phyloP scores from a whole-genome alignment of 2,329 filamentous ascomycete genomes.

The Neonectria neomacrospora region DNA sequence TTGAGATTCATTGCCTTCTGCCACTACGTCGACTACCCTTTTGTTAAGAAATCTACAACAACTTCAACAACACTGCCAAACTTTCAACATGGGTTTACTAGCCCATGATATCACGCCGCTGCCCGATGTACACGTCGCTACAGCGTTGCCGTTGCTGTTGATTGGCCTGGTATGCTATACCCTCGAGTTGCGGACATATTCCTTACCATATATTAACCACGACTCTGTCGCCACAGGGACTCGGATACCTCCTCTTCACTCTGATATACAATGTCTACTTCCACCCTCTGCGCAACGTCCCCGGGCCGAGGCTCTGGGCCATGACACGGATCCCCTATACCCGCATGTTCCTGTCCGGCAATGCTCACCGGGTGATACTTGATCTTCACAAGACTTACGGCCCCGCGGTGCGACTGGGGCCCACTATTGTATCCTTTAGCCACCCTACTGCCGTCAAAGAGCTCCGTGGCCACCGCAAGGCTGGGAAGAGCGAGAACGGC shows the following conservation, averaged over 20 bases:
- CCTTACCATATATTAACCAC: neutral
- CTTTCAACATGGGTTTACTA: neutral
- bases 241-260: constrained; percentile 5
- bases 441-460: constrained; percentile 21
- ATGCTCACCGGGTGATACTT: neutral
- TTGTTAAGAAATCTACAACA: neutral
- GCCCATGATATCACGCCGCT: neutral
- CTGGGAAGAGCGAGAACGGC: constrained; percentile 19
- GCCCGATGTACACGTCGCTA: neutral
- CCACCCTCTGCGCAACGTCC: constrained; percentile 18
- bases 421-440: constrained; percentile 8
- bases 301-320: constrained; percentile 8
- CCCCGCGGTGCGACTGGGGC: constrained; percentile 9
- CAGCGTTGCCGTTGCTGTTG: neutral
- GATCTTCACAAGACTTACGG: constrained; percentile 14
- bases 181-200: neutral
- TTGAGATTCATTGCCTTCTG: neutral
- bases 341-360: constrained; percentile 10
- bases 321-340: constrained; percentile 16
- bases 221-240: neutral
- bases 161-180: neutral
- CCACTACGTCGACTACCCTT: neutral
- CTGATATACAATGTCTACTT: constrained; percentile 17
- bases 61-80: neutral
- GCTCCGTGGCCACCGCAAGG: constrained; percentile 29